Conservation (phyloP, 2,329 filamentous ascomycete species). For the Calonectria pseudoturangicola region DNA sequence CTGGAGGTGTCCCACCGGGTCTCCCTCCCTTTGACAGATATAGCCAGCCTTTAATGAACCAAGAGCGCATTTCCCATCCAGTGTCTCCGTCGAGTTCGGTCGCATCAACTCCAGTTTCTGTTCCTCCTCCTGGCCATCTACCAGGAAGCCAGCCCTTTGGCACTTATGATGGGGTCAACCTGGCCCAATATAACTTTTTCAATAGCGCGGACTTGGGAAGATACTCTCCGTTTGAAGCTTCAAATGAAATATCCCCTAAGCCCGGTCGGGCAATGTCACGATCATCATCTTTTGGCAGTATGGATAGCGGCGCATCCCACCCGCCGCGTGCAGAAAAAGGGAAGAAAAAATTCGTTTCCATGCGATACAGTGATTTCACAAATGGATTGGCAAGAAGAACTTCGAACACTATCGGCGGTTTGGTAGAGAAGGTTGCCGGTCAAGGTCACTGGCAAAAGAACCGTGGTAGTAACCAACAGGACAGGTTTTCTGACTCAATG, state of each 20-base stretch:
- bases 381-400: background rate
- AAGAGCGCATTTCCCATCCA: no score
- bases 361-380: background rate
- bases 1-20: constrained; percentile 72
- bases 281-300: constrained; percentile 15
- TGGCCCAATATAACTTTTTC: background rate
- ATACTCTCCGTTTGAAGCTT: background rate
- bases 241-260: background rate
- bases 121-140: no score
- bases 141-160: no score
- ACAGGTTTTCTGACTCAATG: no score
- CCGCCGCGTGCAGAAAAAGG: background rate
- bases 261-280: background rate
- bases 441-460: no score
- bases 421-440: no score
- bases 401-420: no score
- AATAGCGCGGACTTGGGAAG: background rate
- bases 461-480: no score
- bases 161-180: background rate
- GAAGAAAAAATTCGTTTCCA: background rate
- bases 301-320: constrained; percentile 13
- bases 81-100: no score
- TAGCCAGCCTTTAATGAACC: constrained; percentile 68
- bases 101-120: no score
- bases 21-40: constrained; percentile 74